These are phyloP conservation scores for Thalassiosira sp. DNA, from an alignment of 352 stramenopile species.

Conservation along the genomic window DNA sequence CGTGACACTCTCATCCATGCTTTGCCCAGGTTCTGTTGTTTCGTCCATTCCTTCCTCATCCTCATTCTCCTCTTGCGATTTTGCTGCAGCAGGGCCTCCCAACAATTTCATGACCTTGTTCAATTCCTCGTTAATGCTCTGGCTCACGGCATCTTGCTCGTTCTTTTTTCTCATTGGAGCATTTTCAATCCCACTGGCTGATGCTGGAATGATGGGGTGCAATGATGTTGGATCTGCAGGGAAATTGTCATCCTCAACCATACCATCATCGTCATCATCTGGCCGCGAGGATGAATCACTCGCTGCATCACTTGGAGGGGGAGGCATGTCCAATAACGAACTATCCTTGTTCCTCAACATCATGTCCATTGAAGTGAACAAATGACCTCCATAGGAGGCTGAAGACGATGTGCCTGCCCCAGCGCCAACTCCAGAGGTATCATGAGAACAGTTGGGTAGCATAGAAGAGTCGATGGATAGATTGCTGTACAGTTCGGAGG, in stretches of 20 bases:
- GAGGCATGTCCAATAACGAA: conserved; percentile 29
- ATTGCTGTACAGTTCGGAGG: conserved; percentile 46
- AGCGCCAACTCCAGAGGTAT: neutral
- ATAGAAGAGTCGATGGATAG: conserved; percentile 25
- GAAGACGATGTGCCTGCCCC: too few relatives aligned
- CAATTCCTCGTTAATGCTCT: conserved; percentile 47
- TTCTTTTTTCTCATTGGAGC: neutral
- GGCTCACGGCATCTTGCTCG: conserved; percentile 7
- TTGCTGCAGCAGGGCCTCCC: neutral
- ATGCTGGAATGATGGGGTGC: neutral
- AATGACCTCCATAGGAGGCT: conserved; percentile 19
- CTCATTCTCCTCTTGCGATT: too few relatives aligned
- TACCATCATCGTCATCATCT: conserved; percentile 16
- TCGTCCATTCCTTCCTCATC: too few relatives aligned
- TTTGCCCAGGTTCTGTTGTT: neutral
- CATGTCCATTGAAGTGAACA: conserved; percentile 31
- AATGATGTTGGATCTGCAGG: neutral
- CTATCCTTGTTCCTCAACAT: conserved; percentile 31
- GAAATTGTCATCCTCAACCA: neutral
- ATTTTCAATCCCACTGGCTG: neutral
- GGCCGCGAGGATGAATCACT: conserved; percentile 39
- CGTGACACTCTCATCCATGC: conserved; percentile 8
- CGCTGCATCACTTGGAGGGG: conserved; percentile 36
- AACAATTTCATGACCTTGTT: conserved; percentile 41
- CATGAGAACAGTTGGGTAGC: neutral